Percentiles rank a stretch among this genome's conserved stretches.
Conservation (phyloP, 208 protist genomes). For the Tetramitus jugosus region DNA sequence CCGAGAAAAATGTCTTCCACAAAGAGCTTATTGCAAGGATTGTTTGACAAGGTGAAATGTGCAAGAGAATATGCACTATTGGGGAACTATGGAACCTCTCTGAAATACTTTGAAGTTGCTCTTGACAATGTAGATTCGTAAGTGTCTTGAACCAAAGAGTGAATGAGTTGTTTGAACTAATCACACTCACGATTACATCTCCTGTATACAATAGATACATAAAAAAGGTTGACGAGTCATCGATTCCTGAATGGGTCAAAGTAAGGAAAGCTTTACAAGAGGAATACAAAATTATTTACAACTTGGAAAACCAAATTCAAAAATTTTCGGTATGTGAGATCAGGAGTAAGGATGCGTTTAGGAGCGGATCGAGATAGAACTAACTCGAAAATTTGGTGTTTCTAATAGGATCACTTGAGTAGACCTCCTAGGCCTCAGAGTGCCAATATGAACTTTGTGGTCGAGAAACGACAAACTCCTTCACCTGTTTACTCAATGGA, state of each 20-base stretch:
- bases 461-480: neutral
- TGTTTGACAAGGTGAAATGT: conserved; percentile 19
- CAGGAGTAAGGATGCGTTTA: too few species aligned
- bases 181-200: neutral
- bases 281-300: too few species aligned
- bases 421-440: neutral
- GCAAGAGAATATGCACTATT: conserved; percentile 29
- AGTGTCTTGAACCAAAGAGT: neutral
- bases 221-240: neutral
- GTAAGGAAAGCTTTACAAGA: too few species aligned
- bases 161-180: neutral
- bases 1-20: too few species aligned
- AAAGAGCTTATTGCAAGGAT: too few species aligned
- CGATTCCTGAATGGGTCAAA: too few species aligned
- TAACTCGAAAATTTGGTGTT: too few species aligned
- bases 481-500: too few species aligned
- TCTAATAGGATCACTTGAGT: too few species aligned
- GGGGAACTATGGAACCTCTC: conserved; percentile 27
- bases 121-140: conserved; percentile 14
- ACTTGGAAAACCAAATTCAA: too few species aligned
- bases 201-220: neutral
- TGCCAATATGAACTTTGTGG: neutral
- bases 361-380: too few species aligned
- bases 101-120: conserved; percentile 29
- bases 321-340: too few species aligned